phyloP scores from a whole-genome alignment of 1,139 yeast genomes.

The Pichia sorboxylosa region DNA sequence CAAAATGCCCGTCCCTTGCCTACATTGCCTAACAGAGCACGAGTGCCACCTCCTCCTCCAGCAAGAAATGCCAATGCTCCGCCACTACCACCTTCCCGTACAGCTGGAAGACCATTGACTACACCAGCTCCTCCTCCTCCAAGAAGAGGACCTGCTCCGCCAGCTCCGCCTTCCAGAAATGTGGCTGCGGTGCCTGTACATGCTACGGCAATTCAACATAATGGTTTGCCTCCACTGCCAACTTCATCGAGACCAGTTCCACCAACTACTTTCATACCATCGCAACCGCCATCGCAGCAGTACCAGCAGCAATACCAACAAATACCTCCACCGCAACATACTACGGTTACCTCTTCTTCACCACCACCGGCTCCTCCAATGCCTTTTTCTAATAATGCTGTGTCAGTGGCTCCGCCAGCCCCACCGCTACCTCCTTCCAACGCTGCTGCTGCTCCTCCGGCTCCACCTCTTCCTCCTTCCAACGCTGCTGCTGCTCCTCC shows the following conservation, averaged over 20 bases:
- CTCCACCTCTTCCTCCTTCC: constrained; percentile 4
- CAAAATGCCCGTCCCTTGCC: constrained; percentile 9
- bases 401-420: constrained; percentile 10
- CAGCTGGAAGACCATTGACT: neutral
- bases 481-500: constrained; percentile 14
- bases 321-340: constrained; percentile 9
- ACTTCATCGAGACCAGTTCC: too few relatives aligned
- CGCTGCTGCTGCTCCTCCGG: constrained; percentile 21
- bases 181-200: too few relatives aligned
- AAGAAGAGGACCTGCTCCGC: constrained; percentile 15
- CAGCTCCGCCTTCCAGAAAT: constrained; percentile 18
- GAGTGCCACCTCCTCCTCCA: constrained; percentile 24
- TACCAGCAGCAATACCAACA: constrained; percentile 3
- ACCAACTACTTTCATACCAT: constrained; percentile 26
- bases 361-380: constrained; percentile 2
- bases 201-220: too few relatives aligned
- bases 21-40: constrained; percentile 5
- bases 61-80: constrained; percentile 14
- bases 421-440: constrained; percentile 10
- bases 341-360: constrained; percentile 13
- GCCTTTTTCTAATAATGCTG: constrained; percentile 4
- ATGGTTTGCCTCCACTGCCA: too few relatives aligned
- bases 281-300: constrained; percentile 16
- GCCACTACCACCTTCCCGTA: constrained; percentile 26
- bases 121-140: constrained; percentile 28